These are phyloP conservation scores for Verbascum thapsus DNA, from an alignment of 257 asterid genomes.

Conservation along the genomic window DNA sequence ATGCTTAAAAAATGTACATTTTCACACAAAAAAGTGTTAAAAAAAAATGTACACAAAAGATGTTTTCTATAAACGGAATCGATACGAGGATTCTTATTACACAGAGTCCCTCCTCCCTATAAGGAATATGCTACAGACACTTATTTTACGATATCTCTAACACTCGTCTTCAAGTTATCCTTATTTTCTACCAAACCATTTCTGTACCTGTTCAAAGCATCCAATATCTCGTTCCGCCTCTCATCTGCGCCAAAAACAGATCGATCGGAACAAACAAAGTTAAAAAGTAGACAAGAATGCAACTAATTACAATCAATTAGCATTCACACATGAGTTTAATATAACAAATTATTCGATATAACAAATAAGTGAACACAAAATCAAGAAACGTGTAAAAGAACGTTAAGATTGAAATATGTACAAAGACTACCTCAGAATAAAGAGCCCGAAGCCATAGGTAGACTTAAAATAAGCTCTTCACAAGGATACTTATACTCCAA, in stretches of 20 bases:
- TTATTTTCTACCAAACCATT: neutral
- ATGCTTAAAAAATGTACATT: neutral
- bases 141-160: neutral
- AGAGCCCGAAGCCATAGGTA: neutral
- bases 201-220: neutral
- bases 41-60: constrained; percentile 1
- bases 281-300: no score
- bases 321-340: no score
- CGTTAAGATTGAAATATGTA: neutral
- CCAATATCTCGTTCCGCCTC: neutral
- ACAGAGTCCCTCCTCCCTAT: constrained; percentile 6
- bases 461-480: constrained; percentile 7
- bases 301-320: no score
- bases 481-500: constrained; percentile 31
- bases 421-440: constrained; percentile 15
- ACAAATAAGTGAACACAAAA: neutral
- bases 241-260: neutral
- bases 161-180: neutral
- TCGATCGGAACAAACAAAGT: neutral
- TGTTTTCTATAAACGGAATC: neutral
- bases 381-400: neutral
- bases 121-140: constrained; percentile 9
- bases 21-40: neutral
- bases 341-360: no score
- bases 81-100: neutral